A percentile compares a stretch with the other conserved stretches of the same genome.
These are phyloP conservation scores for Aspergillus pseudotamarii DNA, from an alignment of 2,329 filamentous ascomycete species.

Conservation along the genomic window DNA sequence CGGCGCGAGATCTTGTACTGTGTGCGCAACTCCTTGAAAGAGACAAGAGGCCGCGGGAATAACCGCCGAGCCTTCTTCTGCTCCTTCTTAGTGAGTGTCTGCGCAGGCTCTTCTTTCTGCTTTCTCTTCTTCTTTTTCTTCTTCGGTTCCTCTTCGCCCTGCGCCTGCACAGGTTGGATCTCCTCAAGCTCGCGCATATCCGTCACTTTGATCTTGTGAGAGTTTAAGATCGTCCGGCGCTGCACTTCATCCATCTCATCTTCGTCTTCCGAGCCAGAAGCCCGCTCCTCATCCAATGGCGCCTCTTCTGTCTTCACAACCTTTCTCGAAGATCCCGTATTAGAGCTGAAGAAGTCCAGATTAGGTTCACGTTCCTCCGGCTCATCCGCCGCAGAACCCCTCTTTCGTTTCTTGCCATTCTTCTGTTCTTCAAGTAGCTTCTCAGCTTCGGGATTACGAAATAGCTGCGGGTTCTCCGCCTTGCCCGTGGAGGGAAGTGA, in stretches of 20 bases:
- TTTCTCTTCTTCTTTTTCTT: slow-evolving; percentile 62
- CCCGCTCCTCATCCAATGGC: slow-evolving; percentile 25
- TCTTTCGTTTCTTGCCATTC: slow-evolving; percentile 42
- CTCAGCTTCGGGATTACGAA: slow-evolving; percentile 34
- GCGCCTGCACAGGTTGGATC: slow-evolving; percentile 28
- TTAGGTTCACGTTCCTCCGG: slow-evolving; percentile 29
- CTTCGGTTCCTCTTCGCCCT: slow-evolving; percentile 44
- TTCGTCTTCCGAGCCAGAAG: slow-evolving; percentile 27
- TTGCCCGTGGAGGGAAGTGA: slow-evolving; percentile 45
- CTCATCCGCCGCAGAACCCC: slow-evolving; percentile 27
- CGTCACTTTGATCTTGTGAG: slow-evolving; percentile 82
- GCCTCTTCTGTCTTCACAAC: slow-evolving; percentile 20
- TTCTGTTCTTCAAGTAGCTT: slow-evolving; percentile 30
- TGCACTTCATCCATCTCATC: slow-evolving; percentile 65
- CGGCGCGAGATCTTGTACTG: slow-evolving; percentile 73
- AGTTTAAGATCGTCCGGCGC: slow-evolving; percentile 72
- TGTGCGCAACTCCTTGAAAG: slow-evolving; percentile 72
- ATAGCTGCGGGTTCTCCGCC: slow-evolving; percentile 42
- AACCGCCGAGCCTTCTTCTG: slow-evolving; percentile 59
- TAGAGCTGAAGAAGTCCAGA: slow-evolving; percentile 42
- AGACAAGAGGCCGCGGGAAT: slow-evolving; percentile 76
- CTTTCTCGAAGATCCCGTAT: slow-evolving; percentile 27
- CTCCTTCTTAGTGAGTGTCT: slow-evolving; percentile 48
- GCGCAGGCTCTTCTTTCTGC: slow-evolving; percentile 48
- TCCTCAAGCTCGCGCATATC: slow-evolving; percentile 62